Conservation (phyloP, 306 rosid genomes). For the Lotus japonicus region DNA sequence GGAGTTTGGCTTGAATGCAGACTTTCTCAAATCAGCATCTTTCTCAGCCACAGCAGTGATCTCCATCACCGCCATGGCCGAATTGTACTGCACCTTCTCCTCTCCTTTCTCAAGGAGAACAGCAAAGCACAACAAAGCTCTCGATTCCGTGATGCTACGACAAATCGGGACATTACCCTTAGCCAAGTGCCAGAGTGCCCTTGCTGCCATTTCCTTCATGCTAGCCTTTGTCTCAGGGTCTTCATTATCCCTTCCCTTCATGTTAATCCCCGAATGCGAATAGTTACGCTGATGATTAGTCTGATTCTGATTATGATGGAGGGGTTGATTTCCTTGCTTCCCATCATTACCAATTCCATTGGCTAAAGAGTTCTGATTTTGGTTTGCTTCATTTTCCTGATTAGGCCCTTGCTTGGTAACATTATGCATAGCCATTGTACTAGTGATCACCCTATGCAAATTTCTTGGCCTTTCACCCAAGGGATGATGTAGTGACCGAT, state of each 20-base stretch:
- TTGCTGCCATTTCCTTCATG: conserved; percentile 91
- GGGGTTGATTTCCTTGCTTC: conserved; percentile 31
- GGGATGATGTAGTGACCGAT: conserved; percentile 50
- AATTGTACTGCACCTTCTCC: conserved; percentile 58
- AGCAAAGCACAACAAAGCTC: conserved; percentile 83
- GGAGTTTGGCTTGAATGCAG: conserved; percentile 89
- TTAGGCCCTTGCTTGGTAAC: conserved; percentile 1
- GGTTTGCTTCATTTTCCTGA: conserved; percentile 18
- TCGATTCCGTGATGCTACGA: conserved; percentile 82
- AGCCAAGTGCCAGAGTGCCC: conserved; percentile 73
- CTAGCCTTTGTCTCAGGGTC: conserved; percentile 61
- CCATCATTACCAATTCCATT: conserved; percentile 25
- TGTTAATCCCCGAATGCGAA: conserved; percentile 49
- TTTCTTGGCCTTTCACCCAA: conserved; percentile 39
- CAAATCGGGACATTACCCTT: conserved; percentile 65
- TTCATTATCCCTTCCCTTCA: conserved; percentile 68
- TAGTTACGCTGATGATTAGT: conserved; percentile 29
- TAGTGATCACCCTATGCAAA: conserved; percentile 61
- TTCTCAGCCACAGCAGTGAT: conserved; percentile 80
- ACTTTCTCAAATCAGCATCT: conserved; percentile 74
- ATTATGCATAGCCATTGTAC: conserved; percentile 50
- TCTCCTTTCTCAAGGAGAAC: conserved; percentile 78
- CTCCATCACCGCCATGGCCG: conserved; percentile 95
- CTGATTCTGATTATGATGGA: background rate
- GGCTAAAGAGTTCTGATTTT: background rate